phyloP scores from a whole-genome alignment of 108 stramenopile genomes.

The Cyclotella cryptica region DNA sequence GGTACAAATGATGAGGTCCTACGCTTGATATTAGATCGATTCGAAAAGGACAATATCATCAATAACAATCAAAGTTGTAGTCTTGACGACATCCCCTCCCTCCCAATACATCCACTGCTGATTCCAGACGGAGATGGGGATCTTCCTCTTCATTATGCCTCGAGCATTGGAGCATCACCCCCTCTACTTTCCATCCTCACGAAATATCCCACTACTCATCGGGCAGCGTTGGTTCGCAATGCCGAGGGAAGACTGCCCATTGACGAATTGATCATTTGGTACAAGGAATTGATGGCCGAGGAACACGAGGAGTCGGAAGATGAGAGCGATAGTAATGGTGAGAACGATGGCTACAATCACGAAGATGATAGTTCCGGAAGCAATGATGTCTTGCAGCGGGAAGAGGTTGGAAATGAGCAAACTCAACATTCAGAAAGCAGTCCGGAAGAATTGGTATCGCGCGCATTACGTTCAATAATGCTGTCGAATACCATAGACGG shows the following conservation, averaged over 20 bases:
- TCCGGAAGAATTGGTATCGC: no score
- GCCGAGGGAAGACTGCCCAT: constrained; percentile 23
- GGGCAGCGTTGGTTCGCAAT: constrained; percentile 26
- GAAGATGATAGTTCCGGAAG: background rate
- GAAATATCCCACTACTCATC: constrained; percentile 1
- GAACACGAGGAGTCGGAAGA: constrained; percentile 1
- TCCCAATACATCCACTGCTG: constrained; percentile 26
- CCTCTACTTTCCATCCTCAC: constrained; percentile 17
- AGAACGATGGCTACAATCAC: constrained; percentile 18
- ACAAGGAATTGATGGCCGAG: constrained; percentile 7
- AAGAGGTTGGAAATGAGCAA: constrained; percentile 3
- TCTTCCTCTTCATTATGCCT: constrained; percentile 43
- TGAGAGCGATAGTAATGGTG: constrained; percentile 8
- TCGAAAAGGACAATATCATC: background rate
- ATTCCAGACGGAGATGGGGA: constrained; percentile 44
- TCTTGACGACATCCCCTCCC: background rate
- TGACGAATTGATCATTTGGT: constrained; percentile 37
- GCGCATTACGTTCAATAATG: background rate
- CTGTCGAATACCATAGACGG: background rate
- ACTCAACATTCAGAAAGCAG: background rate
- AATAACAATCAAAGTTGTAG: background rate
- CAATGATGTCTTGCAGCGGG: background rate
- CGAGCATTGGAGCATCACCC: constrained; percentile 19
- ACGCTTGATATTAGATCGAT: constrained; percentile 18
- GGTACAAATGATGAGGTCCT: constrained; percentile 12